Percentiles rank a stretch among this genome's conserved stretches.
phyloP scores from a whole-genome alignment of 2,329 filamentous ascomycete species.

The Cytospora paraplurivora region DNA sequence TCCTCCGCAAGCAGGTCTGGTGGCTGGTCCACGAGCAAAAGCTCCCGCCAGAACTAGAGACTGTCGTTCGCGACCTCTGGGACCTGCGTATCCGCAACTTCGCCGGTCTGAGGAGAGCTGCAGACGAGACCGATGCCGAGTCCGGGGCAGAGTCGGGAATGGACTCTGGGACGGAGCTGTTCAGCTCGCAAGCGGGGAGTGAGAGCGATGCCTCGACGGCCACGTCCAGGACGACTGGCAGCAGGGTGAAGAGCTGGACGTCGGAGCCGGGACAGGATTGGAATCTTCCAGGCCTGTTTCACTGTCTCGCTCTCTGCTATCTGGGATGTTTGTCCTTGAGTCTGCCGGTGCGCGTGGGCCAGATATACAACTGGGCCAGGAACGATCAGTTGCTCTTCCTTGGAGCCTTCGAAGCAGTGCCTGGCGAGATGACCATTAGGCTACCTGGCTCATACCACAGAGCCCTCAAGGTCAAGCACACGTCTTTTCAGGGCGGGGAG shows the following conservation, averaged over 20 bases:
- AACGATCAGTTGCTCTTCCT: conserved; percentile 72
- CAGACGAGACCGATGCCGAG: conserved; percentile 39
- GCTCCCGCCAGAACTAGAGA: conserved; percentile 74
- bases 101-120: conserved; percentile 52
- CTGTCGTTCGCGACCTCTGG: conserved; percentile 83
- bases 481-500: conserved; percentile 51
- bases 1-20: conserved; percentile 78
- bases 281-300: conserved; percentile 67
- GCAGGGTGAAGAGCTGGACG: conserved; percentile 47
- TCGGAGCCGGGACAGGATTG: conserved; percentile 50
- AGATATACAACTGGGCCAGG: conserved; percentile 70
- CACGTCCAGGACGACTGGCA: conserved; percentile 37
- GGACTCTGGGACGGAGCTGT: conserved; percentile 44
- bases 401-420: conserved; percentile 55
- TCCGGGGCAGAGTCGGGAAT: conserved; percentile 37
- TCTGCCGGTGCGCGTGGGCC: conserved; percentile 73
- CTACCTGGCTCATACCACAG: conserved; percentile 64
- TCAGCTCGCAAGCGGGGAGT: conserved; percentile 59
- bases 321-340: conserved; percentile 74
- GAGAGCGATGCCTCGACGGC: conserved; percentile 34
- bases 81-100: conserved; percentile 64
- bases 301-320: conserved; percentile 79
- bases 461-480: conserved; percentile 55
- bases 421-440: conserved; percentile 62
- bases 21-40: conserved; percentile 70